Evolutionary conservation across 305 asterid species (phyloP), one percentile per base, ranked within the genome.

Genomic region (Fraxinus dipetala): DNA sequence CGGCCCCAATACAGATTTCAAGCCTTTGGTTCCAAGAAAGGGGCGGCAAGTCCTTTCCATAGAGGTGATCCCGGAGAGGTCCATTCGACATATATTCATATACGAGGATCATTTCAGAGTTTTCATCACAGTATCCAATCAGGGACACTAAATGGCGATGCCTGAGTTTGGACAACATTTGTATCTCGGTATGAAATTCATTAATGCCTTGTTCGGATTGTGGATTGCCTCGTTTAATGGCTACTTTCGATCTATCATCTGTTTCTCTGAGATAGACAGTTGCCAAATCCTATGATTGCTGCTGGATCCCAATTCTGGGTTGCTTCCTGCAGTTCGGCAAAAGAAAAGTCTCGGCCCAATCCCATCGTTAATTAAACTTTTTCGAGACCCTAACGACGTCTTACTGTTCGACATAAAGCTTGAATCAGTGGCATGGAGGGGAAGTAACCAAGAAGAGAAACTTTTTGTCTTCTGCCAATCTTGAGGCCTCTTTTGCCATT

Each of bases 401-500:
- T 91, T 95, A 80, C 91, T 88, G 69, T 78, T 83, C 0, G 94
- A 86, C 93, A 90, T 85, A 77, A 92, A 93, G 86, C 91, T 91
- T 0, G 96, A 24, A 14, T 93, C 98, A 30, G 98, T 95, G 0
- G 98, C 90, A 35, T 94, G 97, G 38, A 94, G 88, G 0, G 99
- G 99, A 28, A 96, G 90, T 75, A 93, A 81, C 97, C 99, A 94
- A 0, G 98, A 95, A 1, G 98, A 94, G 90, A 95, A 94, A 59
- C 98, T 94, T 10, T 91, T 94, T 69, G 89, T 86, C 86, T 89
- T 89, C 51, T 90, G 95, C 98, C 98, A 94, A 69, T 94, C 96
- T 65, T 91, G 91, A 65, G 98, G 98, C 85, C 99, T 87, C 87
- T 92, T 95, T 69, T 90, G 90, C 99, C 98, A 96, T 89, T 96